A percentile compares a stretch with the other conserved stretches of the same genome.
These are phyloP conservation scores for Penicillium manginii DNA, from an alignment of 495 filamentous ascomycete genomes.

Conservation along the genomic window DNA sequence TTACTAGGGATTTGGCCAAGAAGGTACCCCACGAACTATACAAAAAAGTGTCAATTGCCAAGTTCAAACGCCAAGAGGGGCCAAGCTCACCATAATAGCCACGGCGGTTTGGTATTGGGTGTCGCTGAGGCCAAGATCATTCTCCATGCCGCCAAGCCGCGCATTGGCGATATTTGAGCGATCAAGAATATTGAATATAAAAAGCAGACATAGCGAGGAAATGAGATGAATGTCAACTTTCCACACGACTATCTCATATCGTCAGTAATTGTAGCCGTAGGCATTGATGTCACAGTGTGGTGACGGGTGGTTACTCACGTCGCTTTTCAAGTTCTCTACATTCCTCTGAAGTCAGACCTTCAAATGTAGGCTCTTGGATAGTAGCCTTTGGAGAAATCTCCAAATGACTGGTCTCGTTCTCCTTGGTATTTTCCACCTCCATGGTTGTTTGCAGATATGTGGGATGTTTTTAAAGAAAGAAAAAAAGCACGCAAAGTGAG, in stretches of 20 bases:
- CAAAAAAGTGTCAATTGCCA: not conserved
- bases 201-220: conserved; percentile 40
- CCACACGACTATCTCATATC: conserved; percentile 23
- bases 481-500: not conserved
- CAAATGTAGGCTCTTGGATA: conserved; percentile 1
- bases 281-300: not conserved
- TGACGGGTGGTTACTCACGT: not conserved
- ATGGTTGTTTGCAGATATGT: not conserved
- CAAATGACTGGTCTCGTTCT: conserved; percentile 4
- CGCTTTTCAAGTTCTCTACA: conserved; percentile 5
- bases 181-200: conserved; percentile 37
- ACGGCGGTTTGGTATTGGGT: conserved; percentile 31
- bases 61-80: not conserved
- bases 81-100: conserved; percentile 22
- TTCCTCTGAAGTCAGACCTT: conserved; percentile 6
- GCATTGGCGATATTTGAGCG: conserved; percentile 37
- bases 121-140: conserved; percentile 23
- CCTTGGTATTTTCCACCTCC: conserved; percentile 6
- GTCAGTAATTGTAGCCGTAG: not conserved
- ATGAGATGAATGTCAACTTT: conserved; percentile 44
- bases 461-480: not conserved
- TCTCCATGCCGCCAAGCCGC: conserved; percentile 29
- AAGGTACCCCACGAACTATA: conserved; percentile 41
- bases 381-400: conserved; percentile 3
- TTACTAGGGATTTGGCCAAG: conserved; percentile 61